Conservation (phyloP, 345 rosid species). For the Odontarrhena argentea region DNA sequence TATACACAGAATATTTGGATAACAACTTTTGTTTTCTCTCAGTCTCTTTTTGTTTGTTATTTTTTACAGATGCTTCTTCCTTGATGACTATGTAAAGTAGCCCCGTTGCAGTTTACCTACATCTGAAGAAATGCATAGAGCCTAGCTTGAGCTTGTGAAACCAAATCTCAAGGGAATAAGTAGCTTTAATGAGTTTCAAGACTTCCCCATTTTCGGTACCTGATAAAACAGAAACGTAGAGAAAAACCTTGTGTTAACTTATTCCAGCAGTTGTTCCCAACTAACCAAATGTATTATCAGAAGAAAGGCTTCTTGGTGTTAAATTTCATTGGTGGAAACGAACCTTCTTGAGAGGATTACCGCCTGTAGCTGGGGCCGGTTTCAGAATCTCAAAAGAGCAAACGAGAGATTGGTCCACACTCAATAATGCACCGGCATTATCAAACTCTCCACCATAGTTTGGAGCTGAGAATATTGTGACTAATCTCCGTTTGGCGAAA, state of each 20-base stretch:
- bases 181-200: constrained; percentile 31
- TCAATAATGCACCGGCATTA: constrained; percentile 87
- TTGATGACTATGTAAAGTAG: constrained; percentile 33
- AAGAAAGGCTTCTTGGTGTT: constrained; percentile 11
- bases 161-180: constrained; percentile 22
- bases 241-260: background rate
- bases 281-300: background rate
- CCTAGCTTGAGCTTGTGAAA: constrained; percentile 33
- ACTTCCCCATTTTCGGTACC: constrained; percentile 45
- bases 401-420: constrained; percentile 71
- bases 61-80: constrained; percentile 39
- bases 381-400: constrained; percentile 96
- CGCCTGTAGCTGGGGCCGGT: constrained; percentile 57
- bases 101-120: constrained; percentile 32
- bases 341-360: constrained; percentile 70
- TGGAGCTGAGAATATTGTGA: constrained; percentile 96
- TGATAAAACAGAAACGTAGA: constrained; percentile 4
- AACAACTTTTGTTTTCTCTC: constrained; percentile 28
- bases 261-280: background rate
- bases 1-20: constrained; percentile 35
- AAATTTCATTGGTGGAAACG: constrained; percentile 2
- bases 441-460: constrained; percentile 99
- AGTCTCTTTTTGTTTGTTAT: constrained; percentile 1
- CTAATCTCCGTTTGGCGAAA: constrained; percentile 82
- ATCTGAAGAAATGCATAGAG: constrained; percentile 37